Evolutionary conservation across 2,329 filamentous ascomycete species (phyloP), one percentile per base, ranked within the genome.

Genomic region (Paracoccidioides brasiliensis): DNA sequence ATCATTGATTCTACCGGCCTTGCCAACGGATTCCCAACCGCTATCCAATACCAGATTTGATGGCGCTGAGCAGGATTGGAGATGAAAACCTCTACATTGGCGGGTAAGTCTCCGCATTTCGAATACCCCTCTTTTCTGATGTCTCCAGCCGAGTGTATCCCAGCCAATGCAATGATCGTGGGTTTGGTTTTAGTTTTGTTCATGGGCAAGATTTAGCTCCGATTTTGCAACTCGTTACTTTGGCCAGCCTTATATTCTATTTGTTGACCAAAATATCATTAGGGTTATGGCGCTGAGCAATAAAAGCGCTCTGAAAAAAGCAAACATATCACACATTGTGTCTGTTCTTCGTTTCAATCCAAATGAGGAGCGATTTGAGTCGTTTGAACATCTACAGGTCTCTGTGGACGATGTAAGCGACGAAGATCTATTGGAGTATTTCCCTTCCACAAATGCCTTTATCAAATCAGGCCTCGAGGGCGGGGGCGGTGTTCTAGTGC

Each of bases 381-480:
- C 78, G 44, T 89, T 83, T 68, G 74, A 83, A 60, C 89, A 94
- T 68, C 78, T 88, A 62, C 78, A 83, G 58, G 85, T 97, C 60
- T 85, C 94, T 61, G 82, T 96, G 45, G 88, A 97, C 69, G 93
- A 98, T 74, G 81, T 90, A 53, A 88, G 91, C 22, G 89, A 96
- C 65, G 85, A 90, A 63, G 88, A 98, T 70, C 72, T 97, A 53
- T 74, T 97, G 15, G 80, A 86, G 59, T 83, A 94, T 69, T 85
- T 97, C 58, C 82, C 90, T 5, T 76, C 76, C 53, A 86, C 86
- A 56, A 87, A 93, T 63, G 78, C 78, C 50, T 98, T 95, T 71
- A 95, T 97, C 63, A 82, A 91, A 63, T 75, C 82, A 44, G 91
- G 83, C 1, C 74, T 97, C 53, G 71, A 73, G 58, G 76, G 76